Evolutionary conservation across 1,139 yeast genomes (phyloP).

Genomic region (Pichia sp.): DNA sequence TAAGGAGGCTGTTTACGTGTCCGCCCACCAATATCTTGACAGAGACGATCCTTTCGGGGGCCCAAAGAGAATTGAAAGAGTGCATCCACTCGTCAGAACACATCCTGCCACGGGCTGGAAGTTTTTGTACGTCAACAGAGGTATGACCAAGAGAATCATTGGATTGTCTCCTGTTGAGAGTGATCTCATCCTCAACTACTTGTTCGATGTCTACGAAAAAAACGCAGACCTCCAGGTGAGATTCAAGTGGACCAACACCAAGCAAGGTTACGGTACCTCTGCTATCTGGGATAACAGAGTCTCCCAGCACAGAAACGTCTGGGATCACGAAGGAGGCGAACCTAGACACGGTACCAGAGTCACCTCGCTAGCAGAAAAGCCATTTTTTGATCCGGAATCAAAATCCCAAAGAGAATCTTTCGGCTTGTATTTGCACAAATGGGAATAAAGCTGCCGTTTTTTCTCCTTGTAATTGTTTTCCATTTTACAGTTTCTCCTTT

Average conservation of each 20-base stretch:
- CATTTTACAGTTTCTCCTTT: too few relatives aligned
- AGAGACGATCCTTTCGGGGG: slow-evolving; percentile 42
- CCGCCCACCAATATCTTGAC: slow-evolving; percentile 42
- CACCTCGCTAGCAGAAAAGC: slow-evolving; percentile 52
- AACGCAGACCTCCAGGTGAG: slow-evolving; percentile 50
- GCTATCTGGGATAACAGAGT: slow-evolving; percentile 58
- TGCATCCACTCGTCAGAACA: slow-evolving; percentile 46
- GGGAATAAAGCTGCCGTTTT: slow-evolving; percentile 6
- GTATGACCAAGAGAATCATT: slow-evolving; percentile 40
- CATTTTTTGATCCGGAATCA: slow-evolving; percentile 47
- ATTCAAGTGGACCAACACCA: slow-evolving; percentile 47
- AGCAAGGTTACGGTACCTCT: slow-evolving; percentile 48
- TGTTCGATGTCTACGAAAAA: slow-evolving; percentile 40
- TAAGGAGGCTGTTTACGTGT: slow-evolving; percentile 42
- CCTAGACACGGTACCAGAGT: slow-evolving; percentile 59
- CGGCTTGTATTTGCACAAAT: slow-evolving; percentile 33
- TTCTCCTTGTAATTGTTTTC: too few relatives aligned
- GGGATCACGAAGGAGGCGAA: slow-evolving; percentile 49
- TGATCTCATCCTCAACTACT: slow-evolving; percentile 36
- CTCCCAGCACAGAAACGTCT: slow-evolving; percentile 42
- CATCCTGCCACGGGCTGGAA: slow-evolving; percentile 58
- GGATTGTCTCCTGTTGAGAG: slow-evolving; percentile 45
- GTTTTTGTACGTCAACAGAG: slow-evolving; percentile 42
- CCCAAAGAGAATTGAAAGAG: slow-evolving; percentile 40
- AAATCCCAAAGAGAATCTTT: slow-evolving; percentile 53